Conservation (phyloP, 2,329 filamentous ascomycete species). For the Aspergillus arachidicola region DNA sequence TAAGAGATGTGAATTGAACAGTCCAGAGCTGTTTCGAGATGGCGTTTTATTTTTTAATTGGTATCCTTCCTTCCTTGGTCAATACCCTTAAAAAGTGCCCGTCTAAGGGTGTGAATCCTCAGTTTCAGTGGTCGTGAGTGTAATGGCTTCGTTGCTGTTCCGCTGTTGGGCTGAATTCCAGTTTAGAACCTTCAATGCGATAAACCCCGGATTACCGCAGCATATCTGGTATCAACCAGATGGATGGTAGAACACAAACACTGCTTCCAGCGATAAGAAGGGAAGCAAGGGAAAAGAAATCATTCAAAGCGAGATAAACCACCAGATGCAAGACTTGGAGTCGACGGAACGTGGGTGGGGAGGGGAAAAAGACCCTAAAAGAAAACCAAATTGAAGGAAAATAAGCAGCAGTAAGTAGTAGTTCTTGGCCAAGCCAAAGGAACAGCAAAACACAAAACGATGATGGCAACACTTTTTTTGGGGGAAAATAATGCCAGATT, state of each 20-base stretch:
- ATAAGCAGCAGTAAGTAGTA: background rate
- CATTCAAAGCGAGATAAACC: constrained; percentile 1
- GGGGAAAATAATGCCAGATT: background rate
- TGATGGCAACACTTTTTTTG: constrained; percentile 2
- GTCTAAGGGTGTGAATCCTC: background rate
- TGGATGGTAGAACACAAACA: no score
- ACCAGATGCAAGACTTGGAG: background rate
- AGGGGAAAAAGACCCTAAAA: background rate
- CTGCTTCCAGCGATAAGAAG: background rate
- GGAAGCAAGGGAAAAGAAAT: background rate
- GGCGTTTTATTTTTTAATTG: background rate
- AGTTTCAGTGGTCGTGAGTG: background rate
- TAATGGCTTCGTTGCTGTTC: background rate
- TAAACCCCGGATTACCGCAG: constrained; percentile 5
- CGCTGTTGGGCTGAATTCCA: background rate
- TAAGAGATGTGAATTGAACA: background rate
- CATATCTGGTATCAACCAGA: constrained; percentile 2
- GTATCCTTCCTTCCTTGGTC: background rate
- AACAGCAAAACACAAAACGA: background rate
- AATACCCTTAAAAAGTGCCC: background rate
- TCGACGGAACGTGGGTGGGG: background rate
- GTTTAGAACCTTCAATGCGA: constrained; percentile 4
- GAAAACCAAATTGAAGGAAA: background rate
- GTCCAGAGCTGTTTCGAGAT: background rate
- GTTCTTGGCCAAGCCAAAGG: background rate